Percentiles rank a stretch among this genome's conserved stretches.
These are phyloP conservation scores for Gamsiella multidivaricata DNA, from an alignment of 192 early-diverging fungal genomes.

Conservation along the genomic window DNA sequence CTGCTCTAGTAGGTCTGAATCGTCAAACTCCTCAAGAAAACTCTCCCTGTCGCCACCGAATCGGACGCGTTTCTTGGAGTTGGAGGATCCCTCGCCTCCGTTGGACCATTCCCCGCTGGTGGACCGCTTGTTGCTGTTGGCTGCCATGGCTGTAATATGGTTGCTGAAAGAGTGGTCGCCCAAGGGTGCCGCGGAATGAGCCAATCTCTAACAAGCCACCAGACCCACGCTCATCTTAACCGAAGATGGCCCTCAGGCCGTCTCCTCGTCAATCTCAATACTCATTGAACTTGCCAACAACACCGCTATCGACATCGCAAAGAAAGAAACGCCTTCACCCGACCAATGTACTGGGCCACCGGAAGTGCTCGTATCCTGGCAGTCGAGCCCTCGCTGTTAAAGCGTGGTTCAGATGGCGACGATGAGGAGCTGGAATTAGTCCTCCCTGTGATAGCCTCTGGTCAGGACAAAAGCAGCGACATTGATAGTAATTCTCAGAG, in stretches of 20 bases:
- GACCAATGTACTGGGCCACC: constrained; percentile 61
- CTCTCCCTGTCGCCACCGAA: constrained; percentile 22
- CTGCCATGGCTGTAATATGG: not conserved
- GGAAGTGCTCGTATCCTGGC: constrained; percentile 57
- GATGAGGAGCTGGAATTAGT: constrained; percentile 46
- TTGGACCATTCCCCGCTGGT: constrained; percentile 21
- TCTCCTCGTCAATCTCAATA: too few species aligned
- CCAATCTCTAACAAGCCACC: too few species aligned
- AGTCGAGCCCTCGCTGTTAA: constrained; percentile 40
- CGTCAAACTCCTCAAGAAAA: constrained; percentile 48
- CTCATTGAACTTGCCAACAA: too few species aligned
- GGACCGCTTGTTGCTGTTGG: constrained; percentile 32
- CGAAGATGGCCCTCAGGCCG: too few species aligned
- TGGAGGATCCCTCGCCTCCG: not conserved
- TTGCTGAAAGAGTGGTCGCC: not conserved
- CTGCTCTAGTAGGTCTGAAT: constrained; percentile 61
- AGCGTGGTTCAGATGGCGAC: constrained; percentile 20
- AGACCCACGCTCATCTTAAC: too few species aligned
- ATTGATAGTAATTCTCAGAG: constrained; percentile 30
- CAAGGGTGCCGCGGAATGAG: not conserved
- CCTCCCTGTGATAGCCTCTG: constrained; percentile 37
- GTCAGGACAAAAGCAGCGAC: constrained; percentile 24
- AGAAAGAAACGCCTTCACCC: too few species aligned
- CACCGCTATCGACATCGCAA: too few species aligned
- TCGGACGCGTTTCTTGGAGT: constrained; percentile 32